Evolutionary conservation across 305 asterid species (phyloP).

Genomic region (Fraxinus paxiana): DNA sequence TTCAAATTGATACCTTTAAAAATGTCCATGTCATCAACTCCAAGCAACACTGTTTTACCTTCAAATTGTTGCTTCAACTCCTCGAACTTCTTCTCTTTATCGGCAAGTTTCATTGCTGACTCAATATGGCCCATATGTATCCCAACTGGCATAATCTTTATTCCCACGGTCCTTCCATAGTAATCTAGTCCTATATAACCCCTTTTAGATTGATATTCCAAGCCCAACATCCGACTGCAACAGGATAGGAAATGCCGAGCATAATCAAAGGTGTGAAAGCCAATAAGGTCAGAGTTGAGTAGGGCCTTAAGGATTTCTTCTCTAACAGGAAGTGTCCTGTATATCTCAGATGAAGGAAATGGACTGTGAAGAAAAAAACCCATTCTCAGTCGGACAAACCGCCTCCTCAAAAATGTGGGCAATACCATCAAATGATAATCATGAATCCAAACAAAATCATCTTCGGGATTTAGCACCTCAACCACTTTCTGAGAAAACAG

Average conservation of each 20-base stretch:
- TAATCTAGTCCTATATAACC: constrained; percentile 89
- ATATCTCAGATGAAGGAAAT: constrained; percentile 87
- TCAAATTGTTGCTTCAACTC: constrained; percentile 64
- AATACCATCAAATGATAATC: constrained; percentile 93
- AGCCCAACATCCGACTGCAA: constrained; percentile 91
- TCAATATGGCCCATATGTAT: constrained; percentile 89
- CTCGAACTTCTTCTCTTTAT: constrained; percentile 57
- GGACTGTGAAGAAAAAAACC: constrained; percentile 93
- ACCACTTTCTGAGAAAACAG: constrained; percentile 83
- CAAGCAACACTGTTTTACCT: constrained; percentile 75
- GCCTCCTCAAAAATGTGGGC: constrained; percentile 87
- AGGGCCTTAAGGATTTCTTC: constrained; percentile 87
- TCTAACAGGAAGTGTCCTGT: constrained; percentile 90
- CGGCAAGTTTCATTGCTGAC: constrained; percentile 62
- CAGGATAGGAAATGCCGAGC: constrained; percentile 90
- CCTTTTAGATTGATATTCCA: constrained; percentile 86
- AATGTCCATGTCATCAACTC: constrained; percentile 91
- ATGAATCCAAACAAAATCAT: constrained; percentile 91
- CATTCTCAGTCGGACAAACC: constrained; percentile 68
- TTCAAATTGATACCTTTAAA: constrained; percentile 88
- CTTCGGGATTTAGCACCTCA: constrained; percentile 90
- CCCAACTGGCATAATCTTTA: constrained; percentile 93
- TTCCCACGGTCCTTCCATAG: constrained; percentile 86
- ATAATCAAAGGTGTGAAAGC: constrained; percentile 90
- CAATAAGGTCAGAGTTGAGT: constrained; percentile 77